phyloP scores from a whole-genome alignment of 164 flowering plant genomes.

The Dillenia suffruticosa region DNA sequence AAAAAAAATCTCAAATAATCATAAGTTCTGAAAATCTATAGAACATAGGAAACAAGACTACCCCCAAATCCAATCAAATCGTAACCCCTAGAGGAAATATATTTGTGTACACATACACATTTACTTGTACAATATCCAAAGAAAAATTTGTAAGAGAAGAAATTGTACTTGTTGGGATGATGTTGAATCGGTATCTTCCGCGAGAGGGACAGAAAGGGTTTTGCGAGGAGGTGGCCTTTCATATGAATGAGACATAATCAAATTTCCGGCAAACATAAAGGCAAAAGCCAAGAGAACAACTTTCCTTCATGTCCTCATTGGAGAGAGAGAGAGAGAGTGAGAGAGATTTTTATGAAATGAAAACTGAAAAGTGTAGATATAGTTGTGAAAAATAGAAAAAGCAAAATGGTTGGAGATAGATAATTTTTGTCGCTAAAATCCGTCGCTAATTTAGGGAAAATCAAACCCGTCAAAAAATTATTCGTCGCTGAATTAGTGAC shows the following conservation, averaged over 20 bases:
- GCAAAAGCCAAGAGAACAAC: neutral
- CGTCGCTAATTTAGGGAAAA: no score
- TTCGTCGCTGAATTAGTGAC: no score
- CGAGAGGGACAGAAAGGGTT: slow-evolving; percentile 6
- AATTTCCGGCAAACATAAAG: neutral
- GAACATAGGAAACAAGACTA: no score
- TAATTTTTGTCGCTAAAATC: no score
- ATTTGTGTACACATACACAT: no score
- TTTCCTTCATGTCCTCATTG: neutral
- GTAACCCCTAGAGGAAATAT: no score
- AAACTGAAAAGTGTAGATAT: no score
- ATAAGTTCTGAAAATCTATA: no score
- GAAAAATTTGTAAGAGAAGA: neutral
- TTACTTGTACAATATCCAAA: no score
- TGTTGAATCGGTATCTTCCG: neutral
- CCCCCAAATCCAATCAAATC: no score
- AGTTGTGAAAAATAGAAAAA: neutral
- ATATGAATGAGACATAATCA: slow-evolving; percentile 2
- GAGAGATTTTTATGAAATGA: neutral
- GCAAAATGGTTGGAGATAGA: no score
- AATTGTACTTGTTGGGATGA: slow-evolving; percentile 16
- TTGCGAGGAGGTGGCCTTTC: slow-evolving; percentile 18
- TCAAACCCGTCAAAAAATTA: no score
- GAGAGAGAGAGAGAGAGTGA: neutral
- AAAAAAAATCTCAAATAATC: neutral